Percentiles rank a stretch among this genome's conserved stretches.
Conservation (phyloP, 2,329 filamentous ascomycete species). For the Colletotrichum noveboracense region DNA sequence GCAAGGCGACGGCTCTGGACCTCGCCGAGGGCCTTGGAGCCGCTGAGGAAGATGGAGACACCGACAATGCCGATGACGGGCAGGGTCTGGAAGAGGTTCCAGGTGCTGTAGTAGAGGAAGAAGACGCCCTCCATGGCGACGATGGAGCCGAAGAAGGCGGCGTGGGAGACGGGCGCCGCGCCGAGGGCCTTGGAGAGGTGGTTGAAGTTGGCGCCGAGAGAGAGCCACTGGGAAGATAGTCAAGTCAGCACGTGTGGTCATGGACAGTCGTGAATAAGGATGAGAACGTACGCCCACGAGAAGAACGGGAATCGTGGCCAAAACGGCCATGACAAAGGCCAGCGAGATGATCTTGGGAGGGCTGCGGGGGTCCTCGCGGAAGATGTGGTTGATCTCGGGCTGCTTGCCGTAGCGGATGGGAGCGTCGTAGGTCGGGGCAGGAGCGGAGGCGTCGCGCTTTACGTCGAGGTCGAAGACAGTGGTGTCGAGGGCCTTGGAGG, state of each 20-base stretch:
- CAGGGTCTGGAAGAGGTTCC: slow-evolving; percentile 90
- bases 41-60: slow-evolving; percentile 80
- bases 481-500: slow-evolving; percentile 68
- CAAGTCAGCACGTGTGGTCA: slow-evolving; percentile 13
- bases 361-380: slow-evolving; percentile 79
- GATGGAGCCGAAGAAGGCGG: slow-evolving; percentile 85
- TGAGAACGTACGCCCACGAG: slow-evolving; percentile 66
- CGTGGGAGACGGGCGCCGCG: slow-evolving; percentile 80
- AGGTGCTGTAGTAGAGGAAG: slow-evolving; percentile 90
- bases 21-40: slow-evolving; percentile 88
- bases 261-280: not conserved
- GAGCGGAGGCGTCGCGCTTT: slow-evolving; percentile 64
- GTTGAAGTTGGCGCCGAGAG: slow-evolving; percentile 81
- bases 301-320: slow-evolving; percentile 76
- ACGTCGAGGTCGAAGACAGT: slow-evolving; percentile 77
- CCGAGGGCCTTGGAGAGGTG: slow-evolving; percentile 79
- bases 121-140: slow-evolving; percentile 89
- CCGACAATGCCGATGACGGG: slow-evolving; percentile 74
- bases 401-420: slow-evolving; percentile 85
- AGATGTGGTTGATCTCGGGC: slow-evolving; percentile 88
- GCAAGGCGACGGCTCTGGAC: slow-evolving; percentile 87
- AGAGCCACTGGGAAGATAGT: slow-evolving; percentile 67
- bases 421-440: slow-evolving; percentile 65
- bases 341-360: slow-evolving; percentile 82
- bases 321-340: slow-evolving; percentile 75